Evolutionary conservation across 2,329 filamentous ascomycete species (phyloP).

Genomic region (Hypoxylon sp.): DNA sequence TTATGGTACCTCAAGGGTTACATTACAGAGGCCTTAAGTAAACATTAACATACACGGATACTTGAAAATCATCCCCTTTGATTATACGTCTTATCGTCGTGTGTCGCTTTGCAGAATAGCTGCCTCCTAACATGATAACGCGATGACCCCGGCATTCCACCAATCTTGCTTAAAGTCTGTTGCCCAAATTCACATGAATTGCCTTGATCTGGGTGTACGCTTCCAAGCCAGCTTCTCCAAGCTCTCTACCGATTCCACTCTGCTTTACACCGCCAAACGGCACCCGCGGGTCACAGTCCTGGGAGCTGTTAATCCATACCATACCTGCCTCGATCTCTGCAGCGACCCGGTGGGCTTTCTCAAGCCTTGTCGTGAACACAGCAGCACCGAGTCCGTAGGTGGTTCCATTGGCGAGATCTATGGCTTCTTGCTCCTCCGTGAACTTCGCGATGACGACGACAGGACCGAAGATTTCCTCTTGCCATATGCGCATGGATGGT

Average conservation of each 20-base stretch:
- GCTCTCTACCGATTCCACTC: conserved; percentile 11
- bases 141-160: neutral
- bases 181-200: conserved; percentile 15
- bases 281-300: conserved; percentile 5
- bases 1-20: too few species aligned
- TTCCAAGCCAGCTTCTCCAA: conserved; percentile 18
- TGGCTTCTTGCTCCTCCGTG: conserved; percentile 13
- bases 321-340: conserved; percentile 18
- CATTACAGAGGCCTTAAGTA: too few species aligned
- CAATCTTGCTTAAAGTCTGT: neutral
- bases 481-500: conserved; percentile 16
- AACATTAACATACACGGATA: neutral
- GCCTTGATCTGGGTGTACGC: conserved; percentile 18
- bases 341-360: conserved; percentile 9
- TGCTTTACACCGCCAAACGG: conserved; percentile 20
- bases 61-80: neutral
- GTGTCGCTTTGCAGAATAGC: neutral
- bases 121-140: neutral
- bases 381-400: conserved; percentile 25
- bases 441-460: conserved; percentile 12
- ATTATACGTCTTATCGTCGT: too few species aligned
- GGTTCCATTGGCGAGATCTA: conserved; percentile 16
- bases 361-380: conserved; percentile 2
- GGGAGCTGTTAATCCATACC: conserved; percentile 16
- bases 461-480: conserved; percentile 21